Evolutionary conservation across 768 basidiomycete species (phyloP), one percentile per base, ranked within the genome.

Genomic region (Amanita molliuscula): DNA sequence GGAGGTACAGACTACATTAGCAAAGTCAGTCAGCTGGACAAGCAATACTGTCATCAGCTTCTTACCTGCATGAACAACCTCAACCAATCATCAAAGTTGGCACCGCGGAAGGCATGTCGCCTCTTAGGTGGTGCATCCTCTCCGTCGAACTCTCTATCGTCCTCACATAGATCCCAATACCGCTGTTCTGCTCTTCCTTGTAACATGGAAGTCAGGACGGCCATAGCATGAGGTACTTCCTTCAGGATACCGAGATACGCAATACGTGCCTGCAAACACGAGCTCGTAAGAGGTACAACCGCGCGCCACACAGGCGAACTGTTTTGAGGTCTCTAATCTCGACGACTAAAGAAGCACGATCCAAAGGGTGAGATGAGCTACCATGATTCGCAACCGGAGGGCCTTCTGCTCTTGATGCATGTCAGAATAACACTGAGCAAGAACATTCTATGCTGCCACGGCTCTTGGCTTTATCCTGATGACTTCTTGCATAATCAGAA

Each of bases 401-500:
- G 83, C 85, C 54, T 84, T 86, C 46, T 84, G 73, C 2, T 63
- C 61, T 51, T 94, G 78, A 5, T 76, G 71, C 61, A 79, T 65
- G 57, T 92, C 88, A 29, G 81, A 76, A 60, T 91, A 85, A 58
- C 89, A 89, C 55, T 84, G 79, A 2, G 88, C 90, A 5, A 97
- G 77, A 0, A 92, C 88, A 6, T 81, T 79, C 94, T 94, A 99
- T 1, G 92, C 88, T 2, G 79, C 67, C 0, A 76, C 71, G 1
- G 91, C 86, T 15, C 87, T 79, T 2, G 94, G 91, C 61, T 99
- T 94, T 50, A 93, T 89, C 7, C 90, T 81, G 48, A 99, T 91
- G 55, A 96, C 88, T 60, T 98, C 91, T 61, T 85, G 82, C 78
- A 93, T 88, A 21, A 84, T 75, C 16, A 80, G 77, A 31, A 91